Evolutionary conservation across 1,284 basidiomycete genomes (phyloP), one percentile per base, ranked within the genome.

Genomic region (Fomitopsis betulina): DNA sequence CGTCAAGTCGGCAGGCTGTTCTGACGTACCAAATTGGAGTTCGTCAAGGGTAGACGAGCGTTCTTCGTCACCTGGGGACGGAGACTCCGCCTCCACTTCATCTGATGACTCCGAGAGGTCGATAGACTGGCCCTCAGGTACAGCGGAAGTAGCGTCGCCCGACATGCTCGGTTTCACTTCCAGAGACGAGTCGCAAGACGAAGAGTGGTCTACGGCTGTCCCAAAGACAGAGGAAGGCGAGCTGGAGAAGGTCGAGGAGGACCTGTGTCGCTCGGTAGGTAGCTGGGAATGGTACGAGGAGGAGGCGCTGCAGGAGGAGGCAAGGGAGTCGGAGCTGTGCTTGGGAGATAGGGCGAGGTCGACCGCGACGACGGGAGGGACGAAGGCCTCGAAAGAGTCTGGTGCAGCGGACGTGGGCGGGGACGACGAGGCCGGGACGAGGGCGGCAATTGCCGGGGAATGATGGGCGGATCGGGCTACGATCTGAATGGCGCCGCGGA

Each of bases 401-500:
- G 19, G 35, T 35, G 19, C 42, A 3, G 42, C 19, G 21, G 13
- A 21, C 10, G 45, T 43, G 6, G 39, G 25, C 37, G 50, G 38
- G 32, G 37, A 23, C 53, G 56, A n/a, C 37, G 43, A 12, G 17
- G 43, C 13, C 43, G 33, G 33, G 27, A 38, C 27, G 38, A 39
- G 32, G n/a, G 38, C 45, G 47, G 47, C 19, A 39, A 55, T 15
- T 17, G 58, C 38, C 54, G 58, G 53, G 50, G 58, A 52, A 51
- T 57, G 42, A 32, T 45, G 54, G 9, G 47, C 39, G 27, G 51
- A 56, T 37, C 53, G 55, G 56, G 52, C 50, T 2, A 47, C 40
- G 51, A 49, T 55, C 52, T 54, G 59, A 45, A 60, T 40, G 7
- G 40, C 32, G 27, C 56, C 52, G 12, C 39, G 51, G 37, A 58